These are phyloP conservation scores for Abrus pulchellus DNA, from an alignment of 306 rosid genomes.

Conservation along the genomic window DNA sequence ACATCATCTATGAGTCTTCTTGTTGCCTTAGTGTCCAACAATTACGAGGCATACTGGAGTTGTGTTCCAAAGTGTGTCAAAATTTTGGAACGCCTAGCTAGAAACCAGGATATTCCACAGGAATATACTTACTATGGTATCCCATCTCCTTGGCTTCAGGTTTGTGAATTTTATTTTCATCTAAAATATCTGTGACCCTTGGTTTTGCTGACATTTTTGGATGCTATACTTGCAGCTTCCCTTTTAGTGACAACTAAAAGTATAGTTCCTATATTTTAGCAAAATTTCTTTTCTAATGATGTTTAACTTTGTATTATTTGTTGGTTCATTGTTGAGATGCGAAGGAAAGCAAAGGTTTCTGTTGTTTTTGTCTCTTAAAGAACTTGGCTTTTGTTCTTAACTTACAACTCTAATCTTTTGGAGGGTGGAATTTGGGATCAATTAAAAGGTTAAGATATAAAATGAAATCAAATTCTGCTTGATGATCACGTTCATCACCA, in stretches of 20 bases:
- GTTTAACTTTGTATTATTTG: conserved; percentile 10
- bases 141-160: conserved; percentile 98
- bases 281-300: conserved; percentile 1
- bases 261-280: conserved; percentile 5
- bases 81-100: conserved; percentile 74
- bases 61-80: conserved; percentile 83
- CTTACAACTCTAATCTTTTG: not conserved
- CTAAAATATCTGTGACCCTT: conserved; percentile 12
- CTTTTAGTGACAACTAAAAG: conserved; percentile 19
- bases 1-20: conserved; percentile 90
- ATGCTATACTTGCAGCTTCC: not conserved
- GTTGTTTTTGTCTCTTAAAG: not conserved
- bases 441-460: not conserved
- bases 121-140: conserved; percentile 90
- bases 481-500: conserved; percentile 15
- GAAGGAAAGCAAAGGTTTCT: not conserved
- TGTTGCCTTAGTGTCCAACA: conserved; percentile 75
- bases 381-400: not conserved
- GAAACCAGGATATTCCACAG: conserved; percentile 81
- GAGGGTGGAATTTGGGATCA: conserved; percentile 10
- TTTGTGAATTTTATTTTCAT: conserved; percentile 48
- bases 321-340: conserved; percentile 21
- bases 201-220: conserved; percentile 11
- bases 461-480: conserved; percentile 10
- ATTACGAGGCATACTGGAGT: conserved; percentile 80